Evolutionary conservation across 495 filamentous ascomycete genomes (phyloP), one percentile per base, ranked within the genome.

Genomic region (Annulohypoxylon stygium): DNA sequence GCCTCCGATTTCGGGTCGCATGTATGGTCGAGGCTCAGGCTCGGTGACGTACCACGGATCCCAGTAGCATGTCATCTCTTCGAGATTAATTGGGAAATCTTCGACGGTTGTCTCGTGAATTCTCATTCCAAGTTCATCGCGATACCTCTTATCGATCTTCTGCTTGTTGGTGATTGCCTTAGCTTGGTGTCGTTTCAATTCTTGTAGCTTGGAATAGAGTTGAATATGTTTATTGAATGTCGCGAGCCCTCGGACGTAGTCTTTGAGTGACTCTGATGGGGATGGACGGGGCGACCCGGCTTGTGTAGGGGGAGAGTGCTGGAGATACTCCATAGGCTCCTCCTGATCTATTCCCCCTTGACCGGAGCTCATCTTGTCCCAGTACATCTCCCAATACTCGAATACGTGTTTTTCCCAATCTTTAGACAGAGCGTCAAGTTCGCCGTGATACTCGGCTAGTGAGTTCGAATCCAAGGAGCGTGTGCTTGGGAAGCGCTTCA

Each of bases 321-420:
- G 9, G 23, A 12, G 10, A 20, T 25, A 51, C 18, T 51, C 48
- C 25, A 26, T 2, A 26, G 48, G 48, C 11, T 51, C 51, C 0
- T 34, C 51, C 11, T 34, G 51, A 11, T 14, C 26, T 26, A 34
- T 11, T 1, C 14, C 10, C 16, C 51, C 51, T 55, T 55, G 51
- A 9, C 34, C 26, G 14, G 51, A 55, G n/a, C 26, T 33, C 25
- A 55, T 33, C 11, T 26, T 55, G 4, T 55, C 51, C 51, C 51
- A 55, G 8, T 55, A 55, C 51, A 16, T 33, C 51, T 55, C 51
- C 51, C 51, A 55, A 12, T 55, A 55, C 25, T 55, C 51, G 26
- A 55, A 34, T 4, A 55, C 51, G 25, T 26, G 51, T 0, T 8
- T 16, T 34, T 55, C 51, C 51, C 51, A 55, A 14, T 55, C 25